Evolutionary conservation across 225 moss, liverwort and hornwort species (phyloP), one percentile per base, ranked within the genome.

Genomic region (Neckera pumila): DNA sequence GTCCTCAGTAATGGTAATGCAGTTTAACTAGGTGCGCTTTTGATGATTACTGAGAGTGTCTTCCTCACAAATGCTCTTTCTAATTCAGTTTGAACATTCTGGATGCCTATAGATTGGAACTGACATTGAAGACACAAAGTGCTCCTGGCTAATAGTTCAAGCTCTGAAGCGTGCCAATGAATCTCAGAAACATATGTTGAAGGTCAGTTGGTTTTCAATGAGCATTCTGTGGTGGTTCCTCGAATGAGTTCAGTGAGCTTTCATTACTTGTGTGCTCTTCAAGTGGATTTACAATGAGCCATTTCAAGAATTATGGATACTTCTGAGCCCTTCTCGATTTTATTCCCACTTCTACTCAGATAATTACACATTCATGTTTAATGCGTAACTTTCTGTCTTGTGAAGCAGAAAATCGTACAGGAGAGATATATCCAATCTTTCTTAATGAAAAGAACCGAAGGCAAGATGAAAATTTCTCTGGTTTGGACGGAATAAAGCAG

Each of bases 91-190:
- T 57, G 45, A 49, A 82, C 76, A 31, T 61, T 79, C 54, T 83
- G 90, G 59, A 34, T 90, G 69, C 73, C 74, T 80, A 43, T 91
- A 99, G 98, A 96, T 99, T 90, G 98, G 98, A 92, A 99, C 98
- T 30, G 97, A 99, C 80, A 99, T 99, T 36, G 98, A 99, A 92
- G 97, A 99, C 84, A 97, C 97, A 12, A 99, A 97, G 91, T 99
- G 98, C 86, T 99, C 98, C n/a, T 99, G 98, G 97, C 80, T 99
- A 85, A 92, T 99, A 31, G 97, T 97, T 77, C 97, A 96, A 92
- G 98, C 98, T 78, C 88, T 99, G 91, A 94, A 94, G 85, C 91
- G 90, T 81, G 98, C 98, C 74, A 93, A 92, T 91, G 94, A 93
- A 71, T 89, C 90, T 79, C 97, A 99, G 91, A 99, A 99, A 84